phyloP scores from a whole-genome alignment of 169 alveolate species.

The Eimeria acervulina region DNA sequence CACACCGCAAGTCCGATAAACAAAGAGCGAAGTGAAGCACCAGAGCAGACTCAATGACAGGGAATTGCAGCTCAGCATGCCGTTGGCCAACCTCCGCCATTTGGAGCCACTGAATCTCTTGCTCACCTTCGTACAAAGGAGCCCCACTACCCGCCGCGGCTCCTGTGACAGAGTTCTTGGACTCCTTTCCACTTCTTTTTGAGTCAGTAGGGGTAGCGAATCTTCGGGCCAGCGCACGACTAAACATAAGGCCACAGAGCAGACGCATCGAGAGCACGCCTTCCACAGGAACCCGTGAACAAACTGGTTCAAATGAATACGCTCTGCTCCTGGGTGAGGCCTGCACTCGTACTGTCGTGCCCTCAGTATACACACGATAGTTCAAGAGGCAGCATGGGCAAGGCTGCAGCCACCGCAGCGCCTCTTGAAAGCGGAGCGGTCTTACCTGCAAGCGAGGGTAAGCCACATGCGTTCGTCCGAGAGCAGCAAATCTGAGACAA shows the following conservation, averaged over 20 bases:
- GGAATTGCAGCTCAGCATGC: neutral
- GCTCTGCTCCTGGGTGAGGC: neutral
- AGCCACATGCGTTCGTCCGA: slow-evolving; percentile 83
- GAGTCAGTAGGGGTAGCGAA: neutral
- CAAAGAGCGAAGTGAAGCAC: neutral
- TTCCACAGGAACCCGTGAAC: neutral
- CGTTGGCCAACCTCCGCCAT: neutral
- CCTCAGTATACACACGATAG: neutral
- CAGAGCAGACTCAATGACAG: neutral
- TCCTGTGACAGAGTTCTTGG: neutral
- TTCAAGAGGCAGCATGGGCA: neutral
- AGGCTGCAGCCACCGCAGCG: neutral
- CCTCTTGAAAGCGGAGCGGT: neutral
- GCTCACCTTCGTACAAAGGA: slow-evolving; percentile 32
- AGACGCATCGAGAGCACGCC: neutral
- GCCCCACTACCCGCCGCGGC: neutral
- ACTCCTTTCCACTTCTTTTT: neutral
- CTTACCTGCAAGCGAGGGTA: slow-evolving; percentile 82
- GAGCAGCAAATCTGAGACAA: slow-evolving; percentile 81
- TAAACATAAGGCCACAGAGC: neutral
- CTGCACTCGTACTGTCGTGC: neutral
- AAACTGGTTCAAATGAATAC: neutral
- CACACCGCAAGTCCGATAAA: neutral
- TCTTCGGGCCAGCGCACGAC: slow-evolving; percentile 77
- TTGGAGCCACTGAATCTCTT: neutral